Evolutionary conservation across 768 basidiomycete genomes (phyloP).

Genomic region (Stropharia rugosoannulata): DNA sequence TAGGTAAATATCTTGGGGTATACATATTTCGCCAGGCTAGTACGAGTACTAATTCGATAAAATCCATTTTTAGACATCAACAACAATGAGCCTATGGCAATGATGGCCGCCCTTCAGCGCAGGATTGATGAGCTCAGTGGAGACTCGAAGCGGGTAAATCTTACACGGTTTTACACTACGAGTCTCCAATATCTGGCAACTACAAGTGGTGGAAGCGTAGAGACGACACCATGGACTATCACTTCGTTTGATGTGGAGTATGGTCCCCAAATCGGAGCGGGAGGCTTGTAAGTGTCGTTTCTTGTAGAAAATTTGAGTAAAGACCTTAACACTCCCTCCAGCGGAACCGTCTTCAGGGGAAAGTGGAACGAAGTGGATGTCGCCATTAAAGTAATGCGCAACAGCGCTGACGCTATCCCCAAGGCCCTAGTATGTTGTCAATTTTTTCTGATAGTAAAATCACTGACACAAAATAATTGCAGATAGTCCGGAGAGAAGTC

Average conservation of each 20-base stretch:
- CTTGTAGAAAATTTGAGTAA: neutral
- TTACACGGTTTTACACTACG: constrained; percentile 13
- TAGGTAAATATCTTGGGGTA: neutral
- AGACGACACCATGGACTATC: constrained; percentile 22
- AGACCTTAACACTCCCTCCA: neutral
- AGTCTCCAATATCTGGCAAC: constrained; percentile 17
- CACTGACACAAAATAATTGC: neutral
- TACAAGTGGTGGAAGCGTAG: constrained; percentile 16
- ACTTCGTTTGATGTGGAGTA: constrained; percentile 25
- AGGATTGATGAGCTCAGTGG: constrained; percentile 8
- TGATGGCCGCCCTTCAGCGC: constrained; percentile 21
- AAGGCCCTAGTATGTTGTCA: constrained; percentile 8
- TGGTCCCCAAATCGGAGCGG: constrained; percentile 20
- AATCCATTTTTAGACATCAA: constrained; percentile 9
- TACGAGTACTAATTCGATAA: no score
- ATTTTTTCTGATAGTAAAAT: neutral
- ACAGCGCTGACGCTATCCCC: constrained; percentile 11
- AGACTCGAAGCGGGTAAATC: constrained; percentile 9
- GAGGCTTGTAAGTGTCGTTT: constrained; percentile 21
- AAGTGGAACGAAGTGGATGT: constrained; percentile 23
- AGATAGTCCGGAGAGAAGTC: constrained; percentile 7
- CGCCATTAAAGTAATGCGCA: constrained; percentile 21
- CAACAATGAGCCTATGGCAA: constrained; percentile 15
- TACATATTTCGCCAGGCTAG: neutral
- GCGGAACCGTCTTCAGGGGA: constrained; percentile 20